phyloP scores from a whole-genome alignment of 2,329 filamentous ascomycete species.

The Cryphonectria carpinicola region DNA sequence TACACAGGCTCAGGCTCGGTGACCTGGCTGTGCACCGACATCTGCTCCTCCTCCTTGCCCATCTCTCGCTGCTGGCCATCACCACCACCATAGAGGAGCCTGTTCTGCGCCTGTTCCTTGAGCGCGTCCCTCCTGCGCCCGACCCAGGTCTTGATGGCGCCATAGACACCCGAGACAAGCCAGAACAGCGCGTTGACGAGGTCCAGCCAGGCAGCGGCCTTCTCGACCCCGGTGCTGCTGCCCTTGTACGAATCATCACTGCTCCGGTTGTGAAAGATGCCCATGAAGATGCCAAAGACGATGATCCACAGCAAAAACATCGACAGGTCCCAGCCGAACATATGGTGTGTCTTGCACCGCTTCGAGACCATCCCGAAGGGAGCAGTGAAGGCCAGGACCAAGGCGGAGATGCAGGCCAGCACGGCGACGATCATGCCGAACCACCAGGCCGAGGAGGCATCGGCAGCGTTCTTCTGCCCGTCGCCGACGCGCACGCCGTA shows the following conservation, averaged over 20 bases:
- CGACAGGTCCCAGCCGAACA: constrained; percentile 49
- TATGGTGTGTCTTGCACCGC: constrained; percentile 46
- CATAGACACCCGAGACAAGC: constrained; percentile 53
- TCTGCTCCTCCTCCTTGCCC: constrained; percentile 8
- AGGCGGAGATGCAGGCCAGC: constrained; percentile 55
- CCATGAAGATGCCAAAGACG: constrained; percentile 73
- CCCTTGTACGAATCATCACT: constrained; percentile 55
- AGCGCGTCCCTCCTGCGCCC: constrained; percentile 46
- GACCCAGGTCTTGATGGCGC: constrained; percentile 45
- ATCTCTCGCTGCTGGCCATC: not conserved
- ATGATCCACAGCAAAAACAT: constrained; percentile 62
- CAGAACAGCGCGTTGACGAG: constrained; percentile 70
- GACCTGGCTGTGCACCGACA: constrained; percentile 6
- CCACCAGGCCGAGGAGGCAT: constrained; percentile 57
- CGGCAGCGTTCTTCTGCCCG: constrained; percentile 39
- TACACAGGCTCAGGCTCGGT: constrained; percentile 16
- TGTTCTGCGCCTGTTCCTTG: constrained; percentile 44
- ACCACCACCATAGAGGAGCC: constrained; percentile 37
- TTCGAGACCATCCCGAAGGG: constrained; percentile 41
- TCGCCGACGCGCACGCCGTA: constrained; percentile 65
- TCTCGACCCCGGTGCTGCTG: constrained; percentile 58
- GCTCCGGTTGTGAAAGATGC: constrained; percentile 66
- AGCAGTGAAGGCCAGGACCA: constrained; percentile 46
- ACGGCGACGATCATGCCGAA: constrained; percentile 65
- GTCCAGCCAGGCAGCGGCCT: constrained; percentile 74